Base-by-base conservation (phyloP, 345 rosid species). In the Gossypium arboreum region DNA sequence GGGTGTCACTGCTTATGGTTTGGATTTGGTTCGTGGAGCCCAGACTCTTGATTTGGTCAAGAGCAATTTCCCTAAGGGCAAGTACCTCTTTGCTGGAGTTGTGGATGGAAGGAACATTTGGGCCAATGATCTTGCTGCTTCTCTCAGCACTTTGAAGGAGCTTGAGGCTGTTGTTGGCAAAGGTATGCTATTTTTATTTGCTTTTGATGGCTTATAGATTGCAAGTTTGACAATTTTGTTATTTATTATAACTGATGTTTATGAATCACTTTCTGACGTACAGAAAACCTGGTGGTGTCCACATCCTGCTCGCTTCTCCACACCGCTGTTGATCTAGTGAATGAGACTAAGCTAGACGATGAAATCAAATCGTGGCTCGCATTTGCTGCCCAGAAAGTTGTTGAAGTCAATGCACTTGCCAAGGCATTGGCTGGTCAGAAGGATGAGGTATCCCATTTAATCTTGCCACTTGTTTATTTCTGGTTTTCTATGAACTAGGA, bases 31-130 rank as follows among this genome's bases (percentile, higher is more conserved):
- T 61, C 98, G 98, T 84, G 98, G 98, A 79, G 74, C 88, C 72
- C 85, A 88, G 87, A 91, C 94, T 69, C 63, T 89, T 74, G 95
- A 90, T 52, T 83, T 94, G 88, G 83, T 94, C 86, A 91, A 91
- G 91, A 69, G 85, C 52, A 86, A 81, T n/a, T 92, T 91, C 86
- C 98, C 98, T 7, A 7, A 81, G 74, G 98, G 91, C 24, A 94
- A 94, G 80, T 86, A 88, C 81, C 93, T 94, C 62, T 92, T 94
- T 73, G 95, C 97, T 85, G 98, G 98, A 66, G 90, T 92, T 71
- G 97, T 94, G 72, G 98, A 94, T 52, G 98, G 98, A 73, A 89
- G 98, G 87, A 95, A 95, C 89, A 91, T 95, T 77, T 95, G 99
- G 99, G 98, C 98, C 63, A 93, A 95, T 79, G 96, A 95, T 80